Conservation (phyloP, 129 eudicot genomes). For the Lactuca saligna region DNA sequence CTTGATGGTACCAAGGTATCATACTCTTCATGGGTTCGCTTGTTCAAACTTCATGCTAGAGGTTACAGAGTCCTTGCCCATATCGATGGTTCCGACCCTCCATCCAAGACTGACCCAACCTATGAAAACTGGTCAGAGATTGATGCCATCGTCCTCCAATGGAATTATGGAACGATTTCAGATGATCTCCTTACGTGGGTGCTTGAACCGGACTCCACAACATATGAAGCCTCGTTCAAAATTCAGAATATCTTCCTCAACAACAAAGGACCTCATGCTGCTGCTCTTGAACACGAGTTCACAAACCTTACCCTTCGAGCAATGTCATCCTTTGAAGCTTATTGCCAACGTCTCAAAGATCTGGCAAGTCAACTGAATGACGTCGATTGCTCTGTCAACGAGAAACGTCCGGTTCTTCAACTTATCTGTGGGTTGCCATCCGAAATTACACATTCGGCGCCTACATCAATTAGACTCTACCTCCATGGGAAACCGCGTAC, state of each 20-base stretch:
- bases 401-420: too few species aligned
- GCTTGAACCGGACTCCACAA: neutral
- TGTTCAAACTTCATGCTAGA: too few species aligned
- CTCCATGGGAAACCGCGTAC: too few species aligned
- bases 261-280: neutral
- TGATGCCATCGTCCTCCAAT: neutral
- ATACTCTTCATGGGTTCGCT: too few species aligned
- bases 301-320: neutral
- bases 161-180: neutral
- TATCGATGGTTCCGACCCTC: too few species aligned
- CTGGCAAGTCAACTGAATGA: neutral
- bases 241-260: neutral
- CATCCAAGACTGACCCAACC: too few species aligned
- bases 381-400: neutral
- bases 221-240: neutral
- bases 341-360: neutral
- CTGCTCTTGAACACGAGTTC: neutral
- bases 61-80: too few species aligned
- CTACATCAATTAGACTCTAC: too few species aligned
- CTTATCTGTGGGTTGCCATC: too few species aligned
- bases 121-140: neutral
- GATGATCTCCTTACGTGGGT: neutral
- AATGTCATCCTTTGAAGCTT: too few species aligned
- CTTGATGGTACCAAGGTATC: too few species aligned
- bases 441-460: too few species aligned